Percentiles rank a stretch among this genome's conserved stretches.
Conservation (phyloP, 116 monocot genomes). For the Posidonia oceanica region DNA sequence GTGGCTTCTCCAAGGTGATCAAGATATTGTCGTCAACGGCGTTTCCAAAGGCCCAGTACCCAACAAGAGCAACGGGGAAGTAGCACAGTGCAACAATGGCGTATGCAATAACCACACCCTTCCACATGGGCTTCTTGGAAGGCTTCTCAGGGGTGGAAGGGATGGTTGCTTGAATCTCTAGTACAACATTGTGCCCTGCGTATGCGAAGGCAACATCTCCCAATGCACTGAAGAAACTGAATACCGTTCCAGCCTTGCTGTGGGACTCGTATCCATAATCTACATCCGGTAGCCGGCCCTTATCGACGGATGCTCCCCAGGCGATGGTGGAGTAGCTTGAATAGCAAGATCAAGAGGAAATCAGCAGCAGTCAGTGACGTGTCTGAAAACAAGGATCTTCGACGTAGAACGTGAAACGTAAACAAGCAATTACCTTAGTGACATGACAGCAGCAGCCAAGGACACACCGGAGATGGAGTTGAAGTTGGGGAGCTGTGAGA, state of each 20-base stretch:
- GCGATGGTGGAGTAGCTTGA: slow-evolving; percentile 26
- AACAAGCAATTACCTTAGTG: slow-evolving; percentile 52
- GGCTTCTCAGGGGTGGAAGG: slow-evolving; percentile 87
- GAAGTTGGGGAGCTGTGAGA: slow-evolving; percentile 82
- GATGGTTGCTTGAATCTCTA: slow-evolving; percentile 96
- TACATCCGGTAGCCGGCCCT: slow-evolving; percentile 8
- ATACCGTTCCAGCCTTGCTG: slow-evolving; percentile 6
- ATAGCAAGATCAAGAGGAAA: background rate
- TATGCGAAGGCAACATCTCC: slow-evolving; percentile 92
- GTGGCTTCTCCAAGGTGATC: too few relatives aligned
- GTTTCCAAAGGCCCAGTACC: too few relatives aligned
- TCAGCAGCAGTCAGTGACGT: too few relatives aligned
- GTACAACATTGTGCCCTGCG: slow-evolving; percentile 87
- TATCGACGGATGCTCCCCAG: slow-evolving; percentile 16
- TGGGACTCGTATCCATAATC: slow-evolving; percentile 11
- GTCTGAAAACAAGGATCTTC: too few relatives aligned
- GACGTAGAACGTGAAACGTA: too few relatives aligned
- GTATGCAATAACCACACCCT: slow-evolving; percentile 30
- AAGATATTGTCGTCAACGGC: too few relatives aligned
- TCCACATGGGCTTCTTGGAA: slow-evolving; percentile 93
- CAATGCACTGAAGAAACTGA: slow-evolving; percentile 58
- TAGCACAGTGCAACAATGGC: slow-evolving; percentile 7
- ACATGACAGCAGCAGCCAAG: slow-evolving; percentile 91
- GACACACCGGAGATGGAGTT: slow-evolving; percentile 92
- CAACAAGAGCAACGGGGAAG: too few relatives aligned